Evolutionary conservation across 208 protist genomes (phyloP), one percentile per base, ranked within the genome.

Genomic region (Crithidia mellificae): DNA sequence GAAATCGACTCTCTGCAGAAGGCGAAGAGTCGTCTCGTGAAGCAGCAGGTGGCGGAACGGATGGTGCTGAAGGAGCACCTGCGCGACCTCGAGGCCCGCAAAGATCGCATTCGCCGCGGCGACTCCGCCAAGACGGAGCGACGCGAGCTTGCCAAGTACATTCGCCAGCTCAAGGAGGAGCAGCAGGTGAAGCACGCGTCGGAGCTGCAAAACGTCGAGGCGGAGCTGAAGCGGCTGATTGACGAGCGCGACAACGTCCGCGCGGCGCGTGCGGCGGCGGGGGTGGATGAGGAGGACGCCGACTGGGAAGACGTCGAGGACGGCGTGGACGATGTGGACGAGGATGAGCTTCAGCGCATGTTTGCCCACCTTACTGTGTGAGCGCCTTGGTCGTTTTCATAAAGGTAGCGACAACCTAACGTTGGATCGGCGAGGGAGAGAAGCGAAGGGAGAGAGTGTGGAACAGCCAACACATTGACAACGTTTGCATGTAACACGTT

Each of bases 141-240:
- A 7, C 91, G 91, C 11, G 91, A 96, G 66, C 78, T 96, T 19
- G 83, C 84, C 36, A 94, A 94, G 76, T 96, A 96, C 73, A 93
- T 96, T 50, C 80, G 85, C 0, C 81, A 88, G 72, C 80, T 96
- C 34, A 81, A 87, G 76, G 70, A 82, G 67, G 88, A 96, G 65
- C 87, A 91, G 70, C 71, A 78, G 68, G 61, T 74, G 64, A 92
- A 93, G 74, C 91, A 96, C 56, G 57, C 69, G n/a, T 64, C 72
- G 17, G 91, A 96, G 49, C 63, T 92, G 19, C 39, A 62, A 49
- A 77, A 74, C 55, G 62, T 93, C 20, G 84, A 96, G 49, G 74
- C 72, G 54, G 79, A 82, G 51, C 78, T 96, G 58, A 72, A 85
- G 61, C 68, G 64, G 34, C 52, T 84, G 8, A 72, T 77, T 1